These are phyloP conservation scores for Auricularia sp. DNA, from an alignment of 768 basidiomycete genomes.

Conservation along the genomic window DNA sequence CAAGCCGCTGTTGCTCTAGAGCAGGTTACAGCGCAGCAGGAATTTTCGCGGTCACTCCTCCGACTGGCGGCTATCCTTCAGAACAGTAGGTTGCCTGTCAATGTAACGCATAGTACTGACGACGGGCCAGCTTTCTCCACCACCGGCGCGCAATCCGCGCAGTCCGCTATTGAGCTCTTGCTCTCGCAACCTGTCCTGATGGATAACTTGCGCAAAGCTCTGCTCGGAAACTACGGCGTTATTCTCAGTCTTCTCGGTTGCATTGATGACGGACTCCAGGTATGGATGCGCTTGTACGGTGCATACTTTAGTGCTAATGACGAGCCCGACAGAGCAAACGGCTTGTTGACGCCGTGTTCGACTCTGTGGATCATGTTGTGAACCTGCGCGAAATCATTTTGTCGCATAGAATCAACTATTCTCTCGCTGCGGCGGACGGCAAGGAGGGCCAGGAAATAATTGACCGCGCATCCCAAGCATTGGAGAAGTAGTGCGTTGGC, in stretches of 20 bases:
- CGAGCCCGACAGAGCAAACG: constrained; percentile 41
- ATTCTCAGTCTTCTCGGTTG: constrained; percentile 90
- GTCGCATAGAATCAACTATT: constrained; percentile 72
- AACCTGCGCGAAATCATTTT: constrained; percentile 89
- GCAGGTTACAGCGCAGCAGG: constrained; percentile 70
- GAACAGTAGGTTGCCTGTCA: constrained; percentile 38
- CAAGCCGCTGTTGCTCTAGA: constrained; percentile 33
- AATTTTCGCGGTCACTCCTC: constrained; percentile 62
- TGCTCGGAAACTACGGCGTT: constrained; percentile 85
- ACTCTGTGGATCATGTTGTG: constrained; percentile 79
- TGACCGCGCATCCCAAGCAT: constrained; percentile 56
- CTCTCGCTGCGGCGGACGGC: constrained; percentile 65
- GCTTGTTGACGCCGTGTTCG: constrained; percentile 84
- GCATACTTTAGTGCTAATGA: neutral
- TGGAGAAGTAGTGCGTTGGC: constrained; percentile 78
- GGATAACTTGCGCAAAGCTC: constrained; percentile 80
- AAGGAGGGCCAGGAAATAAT: constrained; percentile 39
- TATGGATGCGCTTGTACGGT: neutral
- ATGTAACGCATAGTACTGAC: neutral
- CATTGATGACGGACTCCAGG: constrained; percentile 71
- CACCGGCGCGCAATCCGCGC: constrained; percentile 38
- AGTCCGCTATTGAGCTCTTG: constrained; percentile 76
- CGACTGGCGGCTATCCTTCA: constrained; percentile 76
- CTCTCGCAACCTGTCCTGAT: constrained; percentile 69
- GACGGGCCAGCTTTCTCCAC: constrained; percentile 41